A percentile compares a stretch with the other conserved stretches of the same genome.
phyloP scores from a whole-genome alignment of 2,329 filamentous ascomycete genomes.

The Nemania sp. region DNA sequence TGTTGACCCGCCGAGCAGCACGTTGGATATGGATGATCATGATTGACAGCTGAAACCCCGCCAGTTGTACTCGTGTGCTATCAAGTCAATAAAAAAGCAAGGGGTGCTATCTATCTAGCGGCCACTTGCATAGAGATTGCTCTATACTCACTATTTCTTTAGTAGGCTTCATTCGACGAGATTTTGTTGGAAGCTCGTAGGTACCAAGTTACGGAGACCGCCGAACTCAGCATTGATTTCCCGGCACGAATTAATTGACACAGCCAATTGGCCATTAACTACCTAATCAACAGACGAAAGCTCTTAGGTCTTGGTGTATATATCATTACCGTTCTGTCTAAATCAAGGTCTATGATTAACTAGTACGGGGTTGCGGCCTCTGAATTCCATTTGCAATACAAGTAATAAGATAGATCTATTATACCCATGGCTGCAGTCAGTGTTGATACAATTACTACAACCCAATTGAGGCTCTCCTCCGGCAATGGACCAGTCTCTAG shows the following conservation, averaged over 20 bases:
- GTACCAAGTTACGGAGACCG: conserved; percentile 9
- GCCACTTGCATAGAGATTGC: not conserved
- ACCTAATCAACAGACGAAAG: not conserved
- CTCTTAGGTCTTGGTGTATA: not conserved
- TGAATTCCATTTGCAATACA: not conserved
- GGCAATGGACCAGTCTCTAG: conserved; percentile 45
- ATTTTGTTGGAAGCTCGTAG: not conserved
- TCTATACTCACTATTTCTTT: not conserved
- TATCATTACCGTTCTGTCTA: not conserved
- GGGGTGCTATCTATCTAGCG: not conserved
- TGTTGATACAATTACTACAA: conserved; percentile 29
- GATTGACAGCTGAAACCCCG: not conserved
- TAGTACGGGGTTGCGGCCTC: not conserved
- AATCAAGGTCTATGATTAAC: too few species aligned
- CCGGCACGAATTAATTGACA: not conserved
- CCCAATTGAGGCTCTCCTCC: conserved; percentile 44
- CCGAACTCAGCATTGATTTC: conserved; percentile 8
- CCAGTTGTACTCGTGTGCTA: too few species aligned
- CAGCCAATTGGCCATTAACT: not conserved
- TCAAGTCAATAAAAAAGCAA: not conserved
- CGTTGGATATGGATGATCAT: not conserved
- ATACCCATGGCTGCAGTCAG: conserved; percentile 22
- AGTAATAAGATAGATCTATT: conserved; percentile 11
- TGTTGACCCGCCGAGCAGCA: too few species aligned
- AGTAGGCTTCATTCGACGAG: not conserved